Evolutionary conservation across 352 stramenopile species (phyloP).

Genomic region (Thalassiosira allenii): DNA sequence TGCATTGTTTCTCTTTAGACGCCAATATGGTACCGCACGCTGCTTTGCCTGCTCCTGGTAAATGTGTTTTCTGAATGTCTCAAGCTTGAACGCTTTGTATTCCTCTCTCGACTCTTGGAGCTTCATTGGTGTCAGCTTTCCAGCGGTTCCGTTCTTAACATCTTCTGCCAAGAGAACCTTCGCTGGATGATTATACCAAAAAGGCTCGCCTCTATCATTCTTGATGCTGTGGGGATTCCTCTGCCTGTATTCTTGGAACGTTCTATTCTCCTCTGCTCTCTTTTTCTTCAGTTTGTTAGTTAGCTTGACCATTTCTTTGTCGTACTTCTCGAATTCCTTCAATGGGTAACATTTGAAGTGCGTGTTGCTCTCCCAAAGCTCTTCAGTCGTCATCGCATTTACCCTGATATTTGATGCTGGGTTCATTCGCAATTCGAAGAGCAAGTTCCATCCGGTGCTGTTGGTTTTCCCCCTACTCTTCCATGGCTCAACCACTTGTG

Average conservation of each 20-base stretch:
- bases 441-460: not conserved
- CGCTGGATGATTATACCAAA: constrained; percentile 34
- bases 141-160: not conserved
- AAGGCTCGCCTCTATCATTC: constrained; percentile 21
- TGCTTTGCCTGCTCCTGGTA: constrained; percentile 12
- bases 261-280: not conserved
- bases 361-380: not conserved
- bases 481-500: not conserved
- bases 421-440: not conserved
- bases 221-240: not conserved
- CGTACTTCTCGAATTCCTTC: constrained; percentile 1
- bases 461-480: not conserved
- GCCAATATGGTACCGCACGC: constrained; percentile 9
- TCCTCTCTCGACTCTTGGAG: constrained; percentile 8
- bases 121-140: not conserved
- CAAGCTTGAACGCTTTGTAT: constrained; percentile 4
- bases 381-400: not conserved
- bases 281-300: not conserved
- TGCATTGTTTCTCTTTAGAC: constrained; percentile 5
- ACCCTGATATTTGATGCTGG: not conserved
- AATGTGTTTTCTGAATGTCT: constrained; percentile 4
- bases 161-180: constrained; percentile 18
- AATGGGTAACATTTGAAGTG: constrained; percentile 4
- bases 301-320: constrained; percentile 1
- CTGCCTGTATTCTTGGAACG: not conserved